Evolutionary conservation across 176 grass and related monocot genomes (phyloP), one percentile per base, ranked within the genome.

Genomic region (Panicum miliaceum): DNA sequence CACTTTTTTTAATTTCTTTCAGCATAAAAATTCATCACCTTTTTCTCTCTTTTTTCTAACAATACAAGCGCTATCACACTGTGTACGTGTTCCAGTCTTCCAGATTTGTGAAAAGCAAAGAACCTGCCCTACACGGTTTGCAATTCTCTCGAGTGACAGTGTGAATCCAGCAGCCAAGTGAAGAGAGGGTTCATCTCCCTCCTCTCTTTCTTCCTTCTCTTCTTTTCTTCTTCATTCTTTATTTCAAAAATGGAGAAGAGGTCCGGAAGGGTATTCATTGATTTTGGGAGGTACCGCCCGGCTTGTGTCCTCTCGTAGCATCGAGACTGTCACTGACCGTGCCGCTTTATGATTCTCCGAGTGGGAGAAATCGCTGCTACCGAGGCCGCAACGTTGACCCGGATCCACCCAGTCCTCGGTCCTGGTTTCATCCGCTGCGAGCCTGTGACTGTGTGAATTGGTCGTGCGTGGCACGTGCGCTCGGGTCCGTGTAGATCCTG

Each of bases 321-420:
- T 25, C 32, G 15, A 27, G 19, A 29, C 78, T 12, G 64, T 11
- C 6, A 4, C 58, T 6, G 61, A 26, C 27, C 16, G 23, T 40
- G 36, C 19, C 22, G 29, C n/a, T n/a, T 26, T 43, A 29, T 43
- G 23, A 6, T 34, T 63, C 23, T 46, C 41, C 27, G 59, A 79
- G 77, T 62, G 61, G 16, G 15, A 8, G 81, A 54, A 54, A 43
- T 34, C 48, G 22, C 62, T 11, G 62, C 23, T 22, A 22, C 72
- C 72, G 63, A 84, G 35, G 37, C 16, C 12, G 62, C 34, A 16
- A 68, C 62, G 63, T 77, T 85, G 73, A 68, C 63, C 29, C 61
- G 37, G 32, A 22, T 50, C 25, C 43, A 34, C 70, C 15, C 47
- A 73, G 11, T 12, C 36, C 13, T 23, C 23, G 67, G 68, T 48